Evolutionary conservation across 352 stramenopile genomes (phyloP).

Genomic region (Peronospora farinosa): DNA sequence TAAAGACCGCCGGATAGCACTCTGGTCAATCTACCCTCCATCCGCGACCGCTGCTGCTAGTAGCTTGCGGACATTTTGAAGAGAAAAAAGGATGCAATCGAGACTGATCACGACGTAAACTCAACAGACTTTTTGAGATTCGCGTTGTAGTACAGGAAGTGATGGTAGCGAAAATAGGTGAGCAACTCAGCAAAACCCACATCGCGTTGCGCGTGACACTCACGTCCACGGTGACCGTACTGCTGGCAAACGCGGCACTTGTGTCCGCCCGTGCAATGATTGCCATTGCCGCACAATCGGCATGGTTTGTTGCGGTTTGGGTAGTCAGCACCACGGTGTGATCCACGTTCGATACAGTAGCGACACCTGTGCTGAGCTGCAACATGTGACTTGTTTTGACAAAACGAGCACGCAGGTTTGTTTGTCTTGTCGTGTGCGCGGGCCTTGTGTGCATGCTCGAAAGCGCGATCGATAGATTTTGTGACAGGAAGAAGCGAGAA

Average conservation of each 20-base stretch:
- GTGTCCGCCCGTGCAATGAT: conserved; percentile 77
- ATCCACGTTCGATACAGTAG: conserved; percentile 76
- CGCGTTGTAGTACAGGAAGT: conserved; percentile 86
- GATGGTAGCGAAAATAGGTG: conserved; percentile 82
- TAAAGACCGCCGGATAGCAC: conserved; percentile 72
- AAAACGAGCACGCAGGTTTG: conserved; percentile 49
- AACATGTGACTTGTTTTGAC: conserved; percentile 51
- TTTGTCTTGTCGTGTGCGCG: conserved; percentile 24
- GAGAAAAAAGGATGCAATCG: too few species aligned
- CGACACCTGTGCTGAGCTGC: conserved; percentile 72
- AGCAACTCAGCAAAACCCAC: conserved; percentile 74
- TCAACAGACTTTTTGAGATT: conserved; percentile 86
- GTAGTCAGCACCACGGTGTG: conserved; percentile 62
- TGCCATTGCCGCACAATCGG: conserved; percentile 60
- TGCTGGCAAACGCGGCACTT: conserved; percentile 78
- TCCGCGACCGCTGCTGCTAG: conserved; percentile 17
- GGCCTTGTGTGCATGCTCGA: conserved; percentile 59
- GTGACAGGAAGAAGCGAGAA: conserved; percentile 77
- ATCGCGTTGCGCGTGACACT: conserved; percentile 77
- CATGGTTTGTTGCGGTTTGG: conserved; percentile 67
- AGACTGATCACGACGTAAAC: conserved; percentile 42
- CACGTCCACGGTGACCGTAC: conserved; percentile 73
- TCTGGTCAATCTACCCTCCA: conserved; percentile 74
- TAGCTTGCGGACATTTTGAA: conserved; percentile 33
- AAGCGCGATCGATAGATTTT: conserved; percentile 66